phyloP scores from a whole-genome alignment of 2,329 filamentous ascomycete species.

The Aotearoamyces nothofagi region DNA sequence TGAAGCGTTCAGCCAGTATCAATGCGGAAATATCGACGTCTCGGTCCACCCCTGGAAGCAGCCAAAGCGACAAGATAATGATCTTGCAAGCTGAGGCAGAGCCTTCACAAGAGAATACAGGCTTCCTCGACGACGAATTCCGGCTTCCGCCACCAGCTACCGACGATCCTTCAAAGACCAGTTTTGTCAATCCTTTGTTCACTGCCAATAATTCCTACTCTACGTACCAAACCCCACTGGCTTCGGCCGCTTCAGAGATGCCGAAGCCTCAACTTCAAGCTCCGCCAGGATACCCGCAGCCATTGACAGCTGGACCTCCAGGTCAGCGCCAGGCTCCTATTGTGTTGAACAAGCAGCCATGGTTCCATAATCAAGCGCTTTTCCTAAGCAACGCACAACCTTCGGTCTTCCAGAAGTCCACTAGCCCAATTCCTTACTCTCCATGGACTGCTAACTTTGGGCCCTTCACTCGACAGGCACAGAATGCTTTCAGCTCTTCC shows the following conservation, averaged over 20 bases:
- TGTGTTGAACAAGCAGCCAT: constrained; percentile 4
- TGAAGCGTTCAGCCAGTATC: constrained; percentile 4
- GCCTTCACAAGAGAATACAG: too few species aligned
- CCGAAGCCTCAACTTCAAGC: constrained; percentile 1
- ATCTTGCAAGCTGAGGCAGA: too few species aligned
- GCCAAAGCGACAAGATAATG: too few species aligned
- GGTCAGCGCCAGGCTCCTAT: constrained; percentile 15
- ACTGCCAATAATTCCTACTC: constrained; percentile 6
- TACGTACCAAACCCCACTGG: too few species aligned
- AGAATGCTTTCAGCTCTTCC: constrained; percentile 2
- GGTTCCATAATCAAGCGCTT: too few species aligned
- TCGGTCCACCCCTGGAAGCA: too few species aligned
- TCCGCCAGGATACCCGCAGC: constrained; percentile 16
- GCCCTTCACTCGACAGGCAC: constrained; percentile 1
- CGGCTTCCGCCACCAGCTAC: too few species aligned
- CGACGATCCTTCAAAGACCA: too few species aligned
- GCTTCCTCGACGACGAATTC: too few species aligned
- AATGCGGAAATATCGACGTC: constrained; percentile 1
- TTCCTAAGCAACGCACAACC: neutral
- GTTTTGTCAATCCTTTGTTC: constrained; percentile 13
- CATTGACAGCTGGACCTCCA: constrained; percentile 21
- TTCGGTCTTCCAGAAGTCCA: neutral
- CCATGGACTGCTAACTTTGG: constrained; percentile 1
- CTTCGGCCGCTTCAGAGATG: too few species aligned
- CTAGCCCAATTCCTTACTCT: neutral